phyloP scores from a whole-genome alignment of 805 yeast species.

The Spathaspora hagerdaliae region DNA sequence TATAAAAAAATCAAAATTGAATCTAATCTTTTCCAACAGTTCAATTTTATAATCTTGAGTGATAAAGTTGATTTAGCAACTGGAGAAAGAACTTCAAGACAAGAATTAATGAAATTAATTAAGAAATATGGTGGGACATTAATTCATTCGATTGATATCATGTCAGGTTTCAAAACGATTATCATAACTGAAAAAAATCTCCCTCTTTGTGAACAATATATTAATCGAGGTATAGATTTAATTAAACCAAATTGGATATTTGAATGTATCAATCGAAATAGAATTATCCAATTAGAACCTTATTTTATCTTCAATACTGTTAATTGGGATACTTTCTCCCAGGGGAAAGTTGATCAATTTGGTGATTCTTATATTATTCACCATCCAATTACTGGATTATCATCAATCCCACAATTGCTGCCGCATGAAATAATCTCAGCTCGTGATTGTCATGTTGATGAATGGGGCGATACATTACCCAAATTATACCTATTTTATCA shows the following conservation, averaged over 20 bases:
- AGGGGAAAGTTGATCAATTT: constrained; percentile 45
- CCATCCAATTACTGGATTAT: constrained; percentile 7
- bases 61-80: constrained; percentile 33
- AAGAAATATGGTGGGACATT: constrained; percentile 50
- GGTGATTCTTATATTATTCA: constrained; percentile 58
- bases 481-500: constrained; percentile 31
- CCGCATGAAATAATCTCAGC: constrained; percentile 5
- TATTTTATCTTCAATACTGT: constrained; percentile 47
- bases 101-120: constrained; percentile 35
- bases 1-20: constrained; percentile 7
- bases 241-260: constrained; percentile 68
- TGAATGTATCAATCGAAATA: constrained; percentile 49
- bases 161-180: constrained; percentile 1
- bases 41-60: constrained; percentile 50
- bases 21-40: constrained; percentile 37
- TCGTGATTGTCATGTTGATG: constrained; percentile 8
- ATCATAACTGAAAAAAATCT: constrained; percentile 9
- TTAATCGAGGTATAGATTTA: constrained; percentile 50
- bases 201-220: constrained; percentile 24
- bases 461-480: constrained; percentile 13
- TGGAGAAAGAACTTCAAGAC: constrained; percentile 25
- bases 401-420: constrained; percentile 5
- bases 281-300: constrained; percentile 56
- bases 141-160: constrained; percentile 12
- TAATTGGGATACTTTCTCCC: constrained; percentile 16